Evolutionary conservation across 352 stramenopile species (phyloP).

Genomic region (Blastocystis sp.): DNA sequence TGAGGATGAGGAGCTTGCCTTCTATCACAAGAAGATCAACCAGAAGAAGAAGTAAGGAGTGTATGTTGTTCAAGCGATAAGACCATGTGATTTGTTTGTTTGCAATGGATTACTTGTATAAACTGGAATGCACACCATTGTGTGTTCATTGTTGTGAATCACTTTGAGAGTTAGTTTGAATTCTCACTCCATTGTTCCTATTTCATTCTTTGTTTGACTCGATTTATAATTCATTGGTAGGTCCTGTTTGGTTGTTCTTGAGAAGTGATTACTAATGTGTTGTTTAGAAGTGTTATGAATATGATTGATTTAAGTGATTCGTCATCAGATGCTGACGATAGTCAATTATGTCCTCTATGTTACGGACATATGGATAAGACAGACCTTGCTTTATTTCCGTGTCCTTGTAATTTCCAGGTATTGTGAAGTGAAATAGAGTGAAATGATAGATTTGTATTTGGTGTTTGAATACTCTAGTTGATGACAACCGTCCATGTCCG

Average conservation of each 20-base stretch:
- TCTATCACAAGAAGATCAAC: constrained; percentile 68
- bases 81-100: background rate
- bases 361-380: constrained; percentile 96
- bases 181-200: background rate
- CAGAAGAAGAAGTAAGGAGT: constrained; percentile 66
- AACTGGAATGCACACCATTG: too few relatives aligned
- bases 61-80: constrained; percentile 32
- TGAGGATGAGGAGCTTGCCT: constrained; percentile 57
- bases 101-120: background rate
- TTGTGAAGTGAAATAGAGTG: constrained; percentile 77
- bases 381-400: constrained; percentile 96
- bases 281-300: background rate
- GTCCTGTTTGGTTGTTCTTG: background rate
- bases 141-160: background rate
- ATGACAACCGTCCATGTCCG: constrained; percentile 93
- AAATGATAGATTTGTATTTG: constrained; percentile 79
- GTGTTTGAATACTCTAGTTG: constrained; percentile 97
- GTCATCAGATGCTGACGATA: constrained; percentile 73
- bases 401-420: constrained; percentile 95
- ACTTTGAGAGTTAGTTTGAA: background rate
- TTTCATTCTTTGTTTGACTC: background rate
- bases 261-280: background rate
- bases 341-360: constrained; percentile 91
- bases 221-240: background rate
- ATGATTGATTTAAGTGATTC: constrained; percentile 9